Conservation (phyloP, 371 early-diverging fungal species). For the Mortierella sp. region DNA sequence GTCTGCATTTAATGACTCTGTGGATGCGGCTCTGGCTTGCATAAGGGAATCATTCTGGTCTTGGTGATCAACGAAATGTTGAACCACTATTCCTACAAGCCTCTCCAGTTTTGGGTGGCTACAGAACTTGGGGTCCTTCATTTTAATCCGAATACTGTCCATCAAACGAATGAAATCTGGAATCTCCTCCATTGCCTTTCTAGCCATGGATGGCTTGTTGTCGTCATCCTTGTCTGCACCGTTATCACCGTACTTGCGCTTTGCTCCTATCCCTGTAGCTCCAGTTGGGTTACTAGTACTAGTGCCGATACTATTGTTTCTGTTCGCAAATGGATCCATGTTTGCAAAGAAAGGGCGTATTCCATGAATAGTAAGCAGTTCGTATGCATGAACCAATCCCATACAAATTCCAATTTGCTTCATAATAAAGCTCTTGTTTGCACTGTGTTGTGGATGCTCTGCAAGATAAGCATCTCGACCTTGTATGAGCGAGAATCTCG, state of each 20-base stretch:
- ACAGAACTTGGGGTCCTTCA: constrained; percentile 63
- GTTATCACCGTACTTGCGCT: constrained; percentile 8
- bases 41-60: constrained; percentile 30
- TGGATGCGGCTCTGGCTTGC: constrained; percentile 13
- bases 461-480: constrained; percentile 60
- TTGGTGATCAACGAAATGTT: constrained; percentile 73
- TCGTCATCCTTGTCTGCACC: constrained; percentile 21
- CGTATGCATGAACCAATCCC: constrained; percentile 65
- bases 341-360: constrained; percentile 68
- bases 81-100: constrained; percentile 70
- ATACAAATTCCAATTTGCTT: constrained; percentile 19
- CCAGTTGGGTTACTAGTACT: background rate
- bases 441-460: constrained; percentile 16
- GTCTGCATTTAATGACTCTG: background rate
- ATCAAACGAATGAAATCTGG: constrained; percentile 59
- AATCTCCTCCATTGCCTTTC: constrained; percentile 51
- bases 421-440: constrained; percentile 49
- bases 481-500: constrained; percentile 62
- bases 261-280: constrained; percentile 12
- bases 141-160: constrained; percentile 45
- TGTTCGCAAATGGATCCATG: constrained; percentile 51
- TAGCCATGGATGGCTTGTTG: constrained; percentile 43
- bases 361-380: constrained; percentile 72
- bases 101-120: constrained; percentile 90
- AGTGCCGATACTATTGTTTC: background rate